Evolutionary conservation across 2,329 filamentous ascomycete species (phyloP).

Genomic region (Cryphonectria parasitica): DNA sequence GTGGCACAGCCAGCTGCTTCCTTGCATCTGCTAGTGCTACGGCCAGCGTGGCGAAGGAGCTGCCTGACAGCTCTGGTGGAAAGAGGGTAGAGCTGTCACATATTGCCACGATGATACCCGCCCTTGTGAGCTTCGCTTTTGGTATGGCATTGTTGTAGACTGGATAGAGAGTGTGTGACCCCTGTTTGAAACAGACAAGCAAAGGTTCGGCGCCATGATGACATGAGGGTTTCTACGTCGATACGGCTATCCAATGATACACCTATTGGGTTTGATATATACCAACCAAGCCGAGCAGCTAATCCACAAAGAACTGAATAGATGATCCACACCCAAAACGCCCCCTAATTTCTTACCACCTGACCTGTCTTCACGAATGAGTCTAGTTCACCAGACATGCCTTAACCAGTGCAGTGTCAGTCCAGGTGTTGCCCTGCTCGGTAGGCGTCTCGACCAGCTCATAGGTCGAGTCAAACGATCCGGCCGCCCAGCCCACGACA

Average conservation of each 20-base stretch:
- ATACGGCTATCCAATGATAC: neutral
- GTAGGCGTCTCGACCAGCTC: conserved; percentile 37
- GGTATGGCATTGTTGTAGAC: conserved; percentile 18
- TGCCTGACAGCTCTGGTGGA: conserved; percentile 39
- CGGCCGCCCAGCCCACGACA: conserved; percentile 36
- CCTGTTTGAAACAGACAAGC: neutral
- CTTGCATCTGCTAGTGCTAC: conserved; percentile 56
- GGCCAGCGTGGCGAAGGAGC: conserved; percentile 59
- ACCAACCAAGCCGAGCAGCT: neutral
- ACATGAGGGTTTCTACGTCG: neutral
- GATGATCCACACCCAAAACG: neutral
- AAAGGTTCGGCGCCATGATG: neutral
- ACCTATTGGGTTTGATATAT: neutral
- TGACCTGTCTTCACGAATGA: neutral
- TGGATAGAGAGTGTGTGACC: neutral
- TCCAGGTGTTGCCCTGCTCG: conserved; percentile 31
- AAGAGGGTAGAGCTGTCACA: neutral
- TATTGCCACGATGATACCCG: conserved; percentile 22
- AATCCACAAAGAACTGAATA: neutral
- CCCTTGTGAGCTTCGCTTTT: conserved; percentile 23
- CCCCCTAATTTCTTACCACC: neutral
- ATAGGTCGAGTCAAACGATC: conserved; percentile 35
- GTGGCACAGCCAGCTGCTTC: conserved; percentile 74
- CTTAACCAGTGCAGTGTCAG: conserved; percentile 32
- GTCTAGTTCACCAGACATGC: conserved; percentile 31